Base-by-base conservation (phyloP, 148 eudicot species). In the Selenicereus undatus region DNA sequence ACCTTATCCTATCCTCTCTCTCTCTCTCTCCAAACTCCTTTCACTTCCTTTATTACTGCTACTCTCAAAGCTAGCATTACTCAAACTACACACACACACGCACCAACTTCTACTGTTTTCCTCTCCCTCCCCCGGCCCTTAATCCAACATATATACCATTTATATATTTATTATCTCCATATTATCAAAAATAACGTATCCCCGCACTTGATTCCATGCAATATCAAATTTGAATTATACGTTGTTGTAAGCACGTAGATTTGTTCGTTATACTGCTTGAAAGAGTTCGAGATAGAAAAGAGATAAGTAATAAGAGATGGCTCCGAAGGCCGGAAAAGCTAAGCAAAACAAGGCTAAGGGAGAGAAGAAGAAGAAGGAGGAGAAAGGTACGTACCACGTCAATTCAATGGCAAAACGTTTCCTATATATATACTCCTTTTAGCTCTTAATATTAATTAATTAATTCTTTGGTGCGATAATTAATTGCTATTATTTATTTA, bases 311-410 rank as follows among this genome's bases (percentile, higher is more conserved):
- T 43, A 36, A 26, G 66, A 39, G 79, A 95, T 95, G 98, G 97
- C 98, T 87, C 98, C 97, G 0, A 95, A 95, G 83, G 78, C 90
- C 5, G 93, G 97, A 20, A 95, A 95, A 50, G 58, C 94, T 1
- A 95, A 92, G 86, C 92, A 90, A 65, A 93, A 90, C 88, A 95
- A 93, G 85, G 83, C 91, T 17, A 95, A 95, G 83, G 98, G 97
- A 71, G 98, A 94, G 45, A 93, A 95, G 93, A 95, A 95, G 93
- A 95, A 93, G 86, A 95, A 95, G 74, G 98, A 95, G 80, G 98
- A 95, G 86, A 95, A 93, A 89, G 97, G 98, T 95, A 74, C 16
- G 14, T 16, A 3, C 11, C 26, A 21, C 43, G 18, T 3, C 2
- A 10, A 30, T 54, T 3, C 2, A 10, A 30, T 54, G 10, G 22